These are phyloP conservation scores for Phytophthora hibernalis DNA, from an alignment of 352 stramenopile genomes.

Conservation along the genomic window DNA sequence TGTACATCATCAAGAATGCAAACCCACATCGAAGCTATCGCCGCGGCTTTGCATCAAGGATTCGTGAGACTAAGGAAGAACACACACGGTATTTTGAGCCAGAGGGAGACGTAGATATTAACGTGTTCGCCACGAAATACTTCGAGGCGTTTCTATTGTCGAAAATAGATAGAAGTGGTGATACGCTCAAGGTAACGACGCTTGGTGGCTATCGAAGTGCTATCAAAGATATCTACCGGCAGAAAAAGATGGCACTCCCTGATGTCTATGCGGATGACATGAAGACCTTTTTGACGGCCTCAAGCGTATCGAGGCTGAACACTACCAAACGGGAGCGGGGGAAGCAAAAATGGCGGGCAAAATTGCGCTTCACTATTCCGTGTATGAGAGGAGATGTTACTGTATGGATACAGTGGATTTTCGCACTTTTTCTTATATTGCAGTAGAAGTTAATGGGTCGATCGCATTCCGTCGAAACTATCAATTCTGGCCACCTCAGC, in stretches of 20 bases:
- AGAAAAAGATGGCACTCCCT: neutral
- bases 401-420: slow-evolving; percentile 22
- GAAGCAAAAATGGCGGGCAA: neutral
- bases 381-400: neutral
- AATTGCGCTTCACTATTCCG: neutral
- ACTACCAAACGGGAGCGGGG: neutral
- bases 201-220: neutral
- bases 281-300: neutral
- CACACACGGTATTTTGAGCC: neutral
- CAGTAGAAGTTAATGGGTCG: slow-evolving; percentile 41
- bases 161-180: neutral
- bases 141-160: neutral
- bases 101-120: neutral
- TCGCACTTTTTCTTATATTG: slow-evolving; percentile 29
- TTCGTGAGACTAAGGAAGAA: neutral
- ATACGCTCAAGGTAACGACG: neutral
- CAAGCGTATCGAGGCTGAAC: neutral
- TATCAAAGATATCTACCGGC: neutral
- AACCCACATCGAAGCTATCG: neutral
- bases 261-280: neutral
- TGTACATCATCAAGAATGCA: neutral
- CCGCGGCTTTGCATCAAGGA: neutral
- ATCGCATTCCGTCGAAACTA: slow-evolving; percentile 27
- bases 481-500: slow-evolving; percentile 16
- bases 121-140: neutral